phyloP scores from a whole-genome alignment of 2,329 filamentous ascomycete species.

The Fonsecaea nubica region DNA sequence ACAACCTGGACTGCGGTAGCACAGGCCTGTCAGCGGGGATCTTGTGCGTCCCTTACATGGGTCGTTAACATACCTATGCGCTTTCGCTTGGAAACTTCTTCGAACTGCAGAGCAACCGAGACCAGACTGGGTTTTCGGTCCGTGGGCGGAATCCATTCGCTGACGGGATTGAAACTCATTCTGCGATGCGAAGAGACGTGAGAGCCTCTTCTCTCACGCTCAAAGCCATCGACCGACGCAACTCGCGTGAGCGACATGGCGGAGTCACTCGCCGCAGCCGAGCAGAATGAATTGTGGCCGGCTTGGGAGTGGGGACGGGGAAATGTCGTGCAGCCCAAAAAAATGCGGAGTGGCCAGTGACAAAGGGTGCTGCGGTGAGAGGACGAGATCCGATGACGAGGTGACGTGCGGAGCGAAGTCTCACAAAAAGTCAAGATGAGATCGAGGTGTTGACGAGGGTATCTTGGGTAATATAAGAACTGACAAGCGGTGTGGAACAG shows the following conservation, averaged over 20 bases:
- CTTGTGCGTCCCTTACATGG: neutral
- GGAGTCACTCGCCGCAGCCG: conserved; percentile 8
- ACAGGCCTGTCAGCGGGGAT: conserved; percentile 27
- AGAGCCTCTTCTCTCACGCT: conserved; percentile 44
- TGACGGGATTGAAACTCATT: conserved; percentile 53
- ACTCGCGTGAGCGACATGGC: conserved; percentile 53
- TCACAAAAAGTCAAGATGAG: conserved; percentile 1
- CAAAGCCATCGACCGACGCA: conserved; percentile 54
- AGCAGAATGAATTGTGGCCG: conserved; percentile 12
- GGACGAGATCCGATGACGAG: conserved; percentile 8
- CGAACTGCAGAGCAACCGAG: conserved; percentile 32
- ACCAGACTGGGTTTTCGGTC: conserved; percentile 41
- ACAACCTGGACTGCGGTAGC: conserved; percentile 68
- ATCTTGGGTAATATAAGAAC: neutral
- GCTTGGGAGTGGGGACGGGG: conserved; percentile 9
- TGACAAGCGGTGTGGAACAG: neutral
- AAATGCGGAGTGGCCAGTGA: conserved; percentile 28
- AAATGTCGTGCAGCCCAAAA: conserved; percentile 15
- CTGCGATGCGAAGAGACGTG: conserved; percentile 46
- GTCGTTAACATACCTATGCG: conserved; percentile 57
- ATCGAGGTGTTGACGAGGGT: neutral
- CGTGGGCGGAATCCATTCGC: conserved; percentile 47
- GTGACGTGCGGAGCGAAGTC: conserved; percentile 10
- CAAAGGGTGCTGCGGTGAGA: neutral
- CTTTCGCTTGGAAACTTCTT: conserved; percentile 60